Conservation (phyloP, 75 land plant species). For the Selaginella tamariscina region DNA sequence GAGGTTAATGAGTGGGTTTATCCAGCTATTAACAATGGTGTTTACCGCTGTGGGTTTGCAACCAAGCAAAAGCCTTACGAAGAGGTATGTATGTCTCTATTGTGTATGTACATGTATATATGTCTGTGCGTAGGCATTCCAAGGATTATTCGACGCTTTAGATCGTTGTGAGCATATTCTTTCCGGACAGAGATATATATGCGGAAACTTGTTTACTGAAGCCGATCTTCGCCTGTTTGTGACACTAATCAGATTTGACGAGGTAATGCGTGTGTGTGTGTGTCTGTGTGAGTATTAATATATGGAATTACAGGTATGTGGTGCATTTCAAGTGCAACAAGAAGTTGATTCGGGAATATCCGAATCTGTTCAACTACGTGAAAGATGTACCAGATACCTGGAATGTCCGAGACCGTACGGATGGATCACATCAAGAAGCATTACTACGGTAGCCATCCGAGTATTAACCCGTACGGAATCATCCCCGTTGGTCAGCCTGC, state of each 20-base stretch:
- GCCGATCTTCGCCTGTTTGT: slow-evolving; percentile 80
- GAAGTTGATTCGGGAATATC: slow-evolving; percentile 59
- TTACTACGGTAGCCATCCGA: slow-evolving; percentile 77
- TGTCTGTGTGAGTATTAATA: no score
- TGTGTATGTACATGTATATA: neutral
- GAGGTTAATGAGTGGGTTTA: slow-evolving; percentile 64
- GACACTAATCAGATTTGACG: slow-evolving; percentile 77
- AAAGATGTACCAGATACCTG: slow-evolving; percentile 61
- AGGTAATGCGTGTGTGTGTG: no score
- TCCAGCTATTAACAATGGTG: slow-evolving; percentile 65
- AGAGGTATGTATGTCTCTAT: slow-evolving; percentile 32
- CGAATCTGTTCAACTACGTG: slow-evolving; percentile 76
- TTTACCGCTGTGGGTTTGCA: slow-evolving; percentile 84
- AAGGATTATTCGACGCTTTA: slow-evolving; percentile 48
- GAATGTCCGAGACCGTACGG: slow-evolving; percentile 54
- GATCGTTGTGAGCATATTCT: slow-evolving; percentile 73
- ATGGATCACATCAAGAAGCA: slow-evolving; percentile 72
- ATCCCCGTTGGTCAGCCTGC: slow-evolving; percentile 44
- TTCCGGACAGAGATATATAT: slow-evolving; percentile 53
- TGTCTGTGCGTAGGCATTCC: slow-evolving; percentile 41
- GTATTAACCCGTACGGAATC: slow-evolving; percentile 61
- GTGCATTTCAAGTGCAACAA: slow-evolving; percentile 93
- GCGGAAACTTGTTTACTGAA: slow-evolving; percentile 63
- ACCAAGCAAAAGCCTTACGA: slow-evolving; percentile 54
- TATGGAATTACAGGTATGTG: no score